These are phyloP conservation scores for Macrolepiota dolichaula DNA, from an alignment of 768 basidiomycete species.

Conservation along the genomic window DNA sequence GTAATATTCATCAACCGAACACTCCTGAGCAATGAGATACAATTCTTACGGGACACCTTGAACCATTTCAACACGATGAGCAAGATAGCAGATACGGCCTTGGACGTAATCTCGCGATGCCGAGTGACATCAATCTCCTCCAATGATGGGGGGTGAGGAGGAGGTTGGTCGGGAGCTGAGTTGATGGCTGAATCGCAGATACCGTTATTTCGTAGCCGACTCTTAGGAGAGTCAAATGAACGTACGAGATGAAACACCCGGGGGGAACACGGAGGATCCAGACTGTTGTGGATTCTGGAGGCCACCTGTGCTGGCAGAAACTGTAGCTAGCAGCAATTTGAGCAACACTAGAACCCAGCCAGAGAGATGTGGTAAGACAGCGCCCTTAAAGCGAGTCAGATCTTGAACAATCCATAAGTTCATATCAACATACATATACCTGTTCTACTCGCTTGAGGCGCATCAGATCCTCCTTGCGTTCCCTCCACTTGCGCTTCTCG, in stretches of 20 bases:
- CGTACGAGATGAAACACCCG: slow-evolving; percentile 66
- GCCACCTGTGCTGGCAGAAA: slow-evolving; percentile 68
- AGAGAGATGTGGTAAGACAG: slow-evolving; percentile 78
- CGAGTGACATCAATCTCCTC: slow-evolving; percentile 93
- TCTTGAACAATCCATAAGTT: not conserved
- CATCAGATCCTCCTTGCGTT: slow-evolving; percentile 77
- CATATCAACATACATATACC: slow-evolving; percentile 70
- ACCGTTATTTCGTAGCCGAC: not conserved
- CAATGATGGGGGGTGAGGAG: slow-evolving; percentile 66
- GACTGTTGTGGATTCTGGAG: slow-evolving; percentile 64
- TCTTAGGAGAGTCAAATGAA: not conserved
- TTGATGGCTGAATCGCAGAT: not conserved
- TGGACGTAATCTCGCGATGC: slow-evolving; percentile 96
- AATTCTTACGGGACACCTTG: slow-evolving; percentile 88
- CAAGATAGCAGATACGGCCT: slow-evolving; percentile 94
- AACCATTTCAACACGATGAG: slow-evolving; percentile 94
- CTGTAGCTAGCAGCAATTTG: slow-evolving; percentile 89
- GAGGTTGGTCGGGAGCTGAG: slow-evolving; percentile 59
- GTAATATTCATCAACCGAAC: not conserved
- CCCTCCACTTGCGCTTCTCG: slow-evolving; percentile 62
- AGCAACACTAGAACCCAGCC: slow-evolving; percentile 92
- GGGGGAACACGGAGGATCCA: slow-evolving; percentile 68
- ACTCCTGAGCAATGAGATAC: not conserved
- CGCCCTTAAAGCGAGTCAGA: slow-evolving; percentile 47
- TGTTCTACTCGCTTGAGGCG: slow-evolving; percentile 87